Conservation (phyloP, 2,329 filamentous ascomycete genomes). For the Plectosphaerella sp. region DNA sequence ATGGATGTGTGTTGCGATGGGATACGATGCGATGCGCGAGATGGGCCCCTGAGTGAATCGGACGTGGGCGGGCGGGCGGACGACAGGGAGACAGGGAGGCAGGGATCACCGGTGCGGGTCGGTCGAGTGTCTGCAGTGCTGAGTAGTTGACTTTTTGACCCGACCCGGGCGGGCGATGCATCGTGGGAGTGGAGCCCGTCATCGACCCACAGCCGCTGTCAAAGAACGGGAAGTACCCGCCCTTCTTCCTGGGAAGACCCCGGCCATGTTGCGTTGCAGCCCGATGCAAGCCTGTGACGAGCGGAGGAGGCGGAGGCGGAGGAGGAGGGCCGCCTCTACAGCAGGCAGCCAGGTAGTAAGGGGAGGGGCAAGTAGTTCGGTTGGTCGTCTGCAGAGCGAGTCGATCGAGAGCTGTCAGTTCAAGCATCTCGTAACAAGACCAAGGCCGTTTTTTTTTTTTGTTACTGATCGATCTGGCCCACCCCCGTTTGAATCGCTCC, state of each 20-base stretch:
- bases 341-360: no score
- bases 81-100: background rate
- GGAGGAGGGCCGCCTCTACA: background rate
- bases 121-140: conserved; percentile 1
- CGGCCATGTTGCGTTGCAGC: background rate
- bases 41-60: no score
- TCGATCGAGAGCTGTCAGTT: background rate
- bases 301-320: background rate
- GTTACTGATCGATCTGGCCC: no score
- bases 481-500: no score
- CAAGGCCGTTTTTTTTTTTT: no score
- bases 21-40: no score
- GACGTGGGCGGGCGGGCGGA: background rate
- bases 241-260: conserved; percentile 1
- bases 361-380: no score
- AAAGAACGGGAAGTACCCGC: conserved; percentile 11
- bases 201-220: conserved; percentile 7
- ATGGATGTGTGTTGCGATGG: no score
- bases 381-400: background rate
- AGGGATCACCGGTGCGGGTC: conserved; percentile 7
- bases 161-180: conserved; percentile 8
- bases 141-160: background rate
- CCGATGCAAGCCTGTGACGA: background rate
- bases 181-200: conserved; percentile 3
- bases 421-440: background rate